phyloP scores from a whole-genome alignment of 1,139 yeast species.

The Magnusiomyces magnusii region DNA sequence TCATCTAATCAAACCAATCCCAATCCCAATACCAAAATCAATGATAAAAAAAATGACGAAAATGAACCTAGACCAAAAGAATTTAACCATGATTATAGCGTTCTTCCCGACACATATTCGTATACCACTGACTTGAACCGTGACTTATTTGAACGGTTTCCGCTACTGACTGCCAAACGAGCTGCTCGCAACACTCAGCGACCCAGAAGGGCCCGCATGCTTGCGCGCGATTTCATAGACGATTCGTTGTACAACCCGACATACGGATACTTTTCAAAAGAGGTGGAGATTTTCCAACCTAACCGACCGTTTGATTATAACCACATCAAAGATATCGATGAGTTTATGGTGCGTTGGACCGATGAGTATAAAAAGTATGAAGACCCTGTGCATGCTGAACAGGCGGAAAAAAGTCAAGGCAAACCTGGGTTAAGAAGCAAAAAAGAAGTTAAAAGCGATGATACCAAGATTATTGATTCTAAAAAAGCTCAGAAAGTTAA shows the following conservation, averaged over 20 bases:
- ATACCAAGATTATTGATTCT: background rate
- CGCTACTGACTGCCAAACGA: constrained; percentile 42
- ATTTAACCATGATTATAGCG: constrained; percentile 29
- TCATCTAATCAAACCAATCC: no score
- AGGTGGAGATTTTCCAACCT: constrained; percentile 61
- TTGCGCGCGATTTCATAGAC: constrained; percentile 71
- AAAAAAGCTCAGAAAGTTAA: background rate
- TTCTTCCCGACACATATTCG: constrained; percentile 30
- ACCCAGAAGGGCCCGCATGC: constrained; percentile 62
- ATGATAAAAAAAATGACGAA: no score
- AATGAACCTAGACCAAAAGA: background rate
- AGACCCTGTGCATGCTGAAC: constrained; percentile 20
- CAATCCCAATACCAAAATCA: no score
- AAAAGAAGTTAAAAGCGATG: background rate
- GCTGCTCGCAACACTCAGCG: constrained; percentile 42
- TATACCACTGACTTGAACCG: constrained; percentile 29
- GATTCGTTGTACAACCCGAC: constrained; percentile 75
- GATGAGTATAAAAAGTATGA: constrained; percentile 56
- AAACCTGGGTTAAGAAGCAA: background rate
- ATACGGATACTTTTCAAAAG: constrained; percentile 75
- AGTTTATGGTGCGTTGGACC: constrained; percentile 63
- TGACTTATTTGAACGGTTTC: constrained; percentile 40
- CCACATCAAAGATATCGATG: constrained; percentile 55
- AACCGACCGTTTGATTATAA: constrained; percentile 46
- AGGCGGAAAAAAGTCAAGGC: constrained; percentile 4